A percentile compares a stretch with the other conserved stretches of the same genome.
phyloP scores from a whole-genome alignment of 495 filamentous ascomycete species.

The Talaromyces thailandensis region DNA sequence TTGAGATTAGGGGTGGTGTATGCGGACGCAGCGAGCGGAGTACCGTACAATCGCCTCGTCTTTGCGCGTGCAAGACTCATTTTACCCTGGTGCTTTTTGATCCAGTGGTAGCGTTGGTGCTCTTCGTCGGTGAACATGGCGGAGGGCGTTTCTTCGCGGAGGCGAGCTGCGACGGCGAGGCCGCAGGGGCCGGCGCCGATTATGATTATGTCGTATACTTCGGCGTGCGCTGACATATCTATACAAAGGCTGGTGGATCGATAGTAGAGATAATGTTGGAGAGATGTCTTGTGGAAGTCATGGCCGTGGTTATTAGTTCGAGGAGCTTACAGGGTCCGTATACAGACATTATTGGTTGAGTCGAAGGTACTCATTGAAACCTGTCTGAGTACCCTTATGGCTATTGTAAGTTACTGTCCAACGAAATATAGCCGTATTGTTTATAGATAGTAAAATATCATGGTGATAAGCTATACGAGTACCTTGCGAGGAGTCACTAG shows the following conservation, averaged over 20 bases:
- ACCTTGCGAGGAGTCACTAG: neutral
- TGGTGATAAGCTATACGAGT: neutral
- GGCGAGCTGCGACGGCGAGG: slow-evolving; percentile 48
- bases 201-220: slow-evolving; percentile 49
- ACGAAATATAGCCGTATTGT: neutral
- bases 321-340: neutral
- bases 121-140: slow-evolving; percentile 60
- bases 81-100: slow-evolving; percentile 40
- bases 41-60: neutral
- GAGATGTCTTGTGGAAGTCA: neutral
- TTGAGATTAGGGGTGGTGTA: neutral
- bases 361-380: neutral
- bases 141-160: slow-evolving; percentile 51
- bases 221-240: neutral
- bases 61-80: slow-evolving; percentile 33
- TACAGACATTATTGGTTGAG: neutral
- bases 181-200: slow-evolving; percentile 57
- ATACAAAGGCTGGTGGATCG: neutral
- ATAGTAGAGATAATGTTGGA: neutral
- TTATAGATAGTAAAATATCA: neutral
- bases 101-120: slow-evolving; percentile 57
- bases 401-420: neutral
- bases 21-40: neutral
- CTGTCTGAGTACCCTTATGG: neutral
- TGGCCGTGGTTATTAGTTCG: neutral